Evolutionary conservation across 768 basidiomycete genomes (phyloP).

Genomic region (Amanita inopinata): DNA sequence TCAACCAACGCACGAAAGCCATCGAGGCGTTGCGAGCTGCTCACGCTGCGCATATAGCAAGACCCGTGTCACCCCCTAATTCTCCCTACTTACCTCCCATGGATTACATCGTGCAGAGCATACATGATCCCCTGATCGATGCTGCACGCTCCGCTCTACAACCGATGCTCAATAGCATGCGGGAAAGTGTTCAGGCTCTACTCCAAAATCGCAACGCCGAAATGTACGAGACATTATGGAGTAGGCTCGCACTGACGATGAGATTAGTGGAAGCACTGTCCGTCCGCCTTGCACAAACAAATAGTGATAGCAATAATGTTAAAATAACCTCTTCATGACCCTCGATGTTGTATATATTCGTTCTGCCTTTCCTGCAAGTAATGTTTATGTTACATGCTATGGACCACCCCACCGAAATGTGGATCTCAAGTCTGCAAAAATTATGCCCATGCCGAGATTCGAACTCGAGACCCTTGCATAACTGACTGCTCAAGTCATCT

Average conservation of each 20-base stretch:
- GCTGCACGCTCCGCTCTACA: constrained; percentile 16
- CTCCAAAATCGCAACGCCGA: constrained; percentile 16
- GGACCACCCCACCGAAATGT: too few relatives aligned
- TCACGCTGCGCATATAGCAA: constrained; percentile 14
- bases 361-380: background rate
- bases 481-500: constrained; percentile 14
- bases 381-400: background rate
- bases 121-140: constrained; percentile 19
- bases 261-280: constrained; percentile 4
- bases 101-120: constrained; percentile 16
- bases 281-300: background rate
- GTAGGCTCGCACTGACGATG: constrained; percentile 12
- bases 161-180: constrained; percentile 17
- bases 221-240: constrained; percentile 19
- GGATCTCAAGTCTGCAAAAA: constrained; percentile 13
- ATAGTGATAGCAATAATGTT: background rate
- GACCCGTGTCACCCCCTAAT: constrained; percentile 13
- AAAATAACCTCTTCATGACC: background rate
- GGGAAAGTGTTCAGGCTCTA: constrained; percentile 16
- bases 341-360: too few relatives aligned
- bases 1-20: constrained; percentile 13
- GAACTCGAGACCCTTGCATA: constrained; percentile 52
- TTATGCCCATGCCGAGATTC: constrained; percentile 43
- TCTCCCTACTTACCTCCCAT: constrained; percentile 13
- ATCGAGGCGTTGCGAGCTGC: constrained; percentile 19